Base-by-base conservation (phyloP, 169 alveolate genomes). In the Amoebophrya sp. region DNA sequence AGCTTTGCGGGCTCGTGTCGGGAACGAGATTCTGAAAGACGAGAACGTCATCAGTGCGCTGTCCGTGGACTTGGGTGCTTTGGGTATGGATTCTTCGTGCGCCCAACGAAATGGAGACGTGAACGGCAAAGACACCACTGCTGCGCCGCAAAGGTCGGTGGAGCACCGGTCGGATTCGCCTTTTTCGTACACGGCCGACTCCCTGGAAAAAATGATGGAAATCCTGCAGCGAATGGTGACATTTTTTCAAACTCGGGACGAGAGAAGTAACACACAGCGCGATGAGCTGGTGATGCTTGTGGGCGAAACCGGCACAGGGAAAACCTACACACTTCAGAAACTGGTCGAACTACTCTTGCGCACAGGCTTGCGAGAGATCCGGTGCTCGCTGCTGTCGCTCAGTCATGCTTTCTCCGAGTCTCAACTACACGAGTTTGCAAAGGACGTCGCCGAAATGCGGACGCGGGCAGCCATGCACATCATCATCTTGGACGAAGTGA, bases 401-500 rank as follows among this genome's bases (percentile, higher is more conserved):
- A 66, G 35, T 25, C 29, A n/a, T 25, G 83, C 83, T 2, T 66
- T 18, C 38, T 25, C 83, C 38, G 83, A 66, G 83, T 2, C 83
- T 2, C 83, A 66, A n/a, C 83, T 66, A 7, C 29, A 18, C 38
- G 83, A 66, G 29, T 66, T 25, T 25, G 83, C 35, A 1, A 2
- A 25, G 32, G 29, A n/a, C 35, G 29, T 66, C 12, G 83, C 83
- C 32, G 35, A 66, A 25, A 3, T 18, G 39, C 35, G 83, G 32
- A 66, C 29, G 83, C 29, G 35, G 32, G 12, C 32, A 0, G 83
- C 83, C 35, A 25, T 66, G 39, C 38, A 66, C 38, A 25, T 66
- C 35, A n/a, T 18, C 83, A 66, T 66, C 83, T n/a, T 66, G 83
- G 83, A 66, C 83, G 83, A 66, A 25, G 83, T 66, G 35, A 66